These are phyloP conservation scores for Fusarium austroafricanum DNA, from an alignment of 2,329 filamentous ascomycete genomes.

Conservation along the genomic window DNA sequence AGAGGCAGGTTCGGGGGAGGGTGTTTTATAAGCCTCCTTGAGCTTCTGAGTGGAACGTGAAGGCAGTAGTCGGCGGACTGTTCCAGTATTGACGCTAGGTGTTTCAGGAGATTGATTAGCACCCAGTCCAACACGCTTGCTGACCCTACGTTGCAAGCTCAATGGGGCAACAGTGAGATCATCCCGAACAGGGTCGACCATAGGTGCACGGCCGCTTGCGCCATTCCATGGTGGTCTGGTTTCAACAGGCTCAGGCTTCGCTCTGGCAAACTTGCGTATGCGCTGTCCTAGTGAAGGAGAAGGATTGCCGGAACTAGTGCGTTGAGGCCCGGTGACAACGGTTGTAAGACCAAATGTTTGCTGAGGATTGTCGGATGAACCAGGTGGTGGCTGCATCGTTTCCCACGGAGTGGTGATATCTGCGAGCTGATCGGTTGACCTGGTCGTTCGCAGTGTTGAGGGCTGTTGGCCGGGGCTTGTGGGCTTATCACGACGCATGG, in stretches of 20 bases:
- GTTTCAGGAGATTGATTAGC: conserved; percentile 53
- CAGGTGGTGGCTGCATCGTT: conserved; percentile 1
- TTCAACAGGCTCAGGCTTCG: conserved; percentile 54
- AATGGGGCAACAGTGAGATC: conserved; percentile 67
- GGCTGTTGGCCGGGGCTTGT: conserved; percentile 55
- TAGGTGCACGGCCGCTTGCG: conserved; percentile 73
- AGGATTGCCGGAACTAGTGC: conserved; percentile 41
- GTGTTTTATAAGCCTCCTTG: conserved; percentile 44
- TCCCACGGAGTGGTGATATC: conserved; percentile 41
- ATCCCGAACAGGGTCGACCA: conserved; percentile 74
- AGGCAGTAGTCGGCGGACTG: conserved; percentile 53
- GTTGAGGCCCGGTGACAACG: conserved; percentile 42
- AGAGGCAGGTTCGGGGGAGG: conserved; percentile 39
- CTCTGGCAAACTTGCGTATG: conserved; percentile 50
- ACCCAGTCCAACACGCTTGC: conserved; percentile 53
- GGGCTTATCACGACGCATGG: conserved; percentile 63
- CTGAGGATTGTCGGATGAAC: conserved; percentile 11
- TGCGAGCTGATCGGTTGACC: conserved; percentile 43
- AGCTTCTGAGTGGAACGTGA: conserved; percentile 50
- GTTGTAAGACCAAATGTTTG: conserved; percentile 43
- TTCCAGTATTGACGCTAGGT: conserved; percentile 44
- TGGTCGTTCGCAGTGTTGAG: conserved; percentile 54
- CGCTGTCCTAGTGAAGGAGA: conserved; percentile 51
- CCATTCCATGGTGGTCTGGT: conserved; percentile 76
- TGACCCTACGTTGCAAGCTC: conserved; percentile 64